Evolutionary conservation across 345 rosid genomes (phyloP), one percentile per base, ranked within the genome.

Genomic region (Acer yangbiense): DNA sequence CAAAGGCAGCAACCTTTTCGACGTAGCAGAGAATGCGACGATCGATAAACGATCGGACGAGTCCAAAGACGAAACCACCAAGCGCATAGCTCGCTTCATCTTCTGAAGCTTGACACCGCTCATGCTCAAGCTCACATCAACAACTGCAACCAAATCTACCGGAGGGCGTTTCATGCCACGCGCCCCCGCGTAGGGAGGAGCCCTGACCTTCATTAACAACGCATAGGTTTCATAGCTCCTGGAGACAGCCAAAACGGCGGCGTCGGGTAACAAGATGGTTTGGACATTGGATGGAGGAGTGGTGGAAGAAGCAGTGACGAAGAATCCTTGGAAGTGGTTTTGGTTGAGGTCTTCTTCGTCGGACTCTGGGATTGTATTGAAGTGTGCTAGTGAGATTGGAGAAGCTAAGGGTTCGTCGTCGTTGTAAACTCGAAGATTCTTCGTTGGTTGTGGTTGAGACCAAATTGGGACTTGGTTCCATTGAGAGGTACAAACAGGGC

Each of bases 401-500:
- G 93, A 87, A 44, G 77, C 68, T 71, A 94, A 79, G 3, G 95
- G 86, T 81, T 94, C 98, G 76, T 94, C 98, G 77, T 94, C 98
- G 81, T 93, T 81, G 81, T 94, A 94, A 69, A 88, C 89, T 61
- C 91, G 85, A 29, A 90, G 61, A 7, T 83, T 74, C 66, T 82
- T 84, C 7, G 74, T 70, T 44, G 69, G 46, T 76, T 77, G 71
- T 27, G 75, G 72, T 67, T 65, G 3, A 77, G 85, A 76, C 25
- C 81, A 68, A 32, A 87, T 55, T 7, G 92, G 88, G 2, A 88
- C 76, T 9, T 92, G 90, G 65, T 90, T 90, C 99, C 98, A 93
- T 13, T 79, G 71, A 55, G 85, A 29, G 85, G 77, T 78, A 82
- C 99, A 93, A 9, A 95, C 89, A 14, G 99, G 99, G 35, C 99